Conservation (phyloP, 2,329 filamentous ascomycete genomes). For the Cytospora piceicola region DNA sequence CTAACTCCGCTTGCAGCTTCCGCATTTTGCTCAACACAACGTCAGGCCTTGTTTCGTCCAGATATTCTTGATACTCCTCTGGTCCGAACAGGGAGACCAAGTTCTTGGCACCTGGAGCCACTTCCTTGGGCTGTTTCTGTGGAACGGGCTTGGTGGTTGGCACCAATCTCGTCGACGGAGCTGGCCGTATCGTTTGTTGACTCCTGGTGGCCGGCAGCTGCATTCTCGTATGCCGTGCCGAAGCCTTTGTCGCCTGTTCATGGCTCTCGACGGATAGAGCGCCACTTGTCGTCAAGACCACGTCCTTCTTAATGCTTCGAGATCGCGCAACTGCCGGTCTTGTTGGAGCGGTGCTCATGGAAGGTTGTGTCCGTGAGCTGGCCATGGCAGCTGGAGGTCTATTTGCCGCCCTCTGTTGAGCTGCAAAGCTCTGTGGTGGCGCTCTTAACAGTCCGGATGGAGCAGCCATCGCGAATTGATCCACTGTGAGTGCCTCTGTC, state of each 20-base stretch:
- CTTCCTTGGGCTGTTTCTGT: conserved; percentile 24
- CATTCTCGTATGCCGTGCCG: conserved; percentile 29
- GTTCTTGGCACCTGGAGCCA: conserved; percentile 29
- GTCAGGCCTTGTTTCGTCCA: conserved; percentile 61
- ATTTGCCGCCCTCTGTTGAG: conserved; percentile 64
- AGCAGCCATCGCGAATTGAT: conserved; percentile 28
- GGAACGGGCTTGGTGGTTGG: conserved; percentile 11
- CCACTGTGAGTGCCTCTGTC: conserved; percentile 42
- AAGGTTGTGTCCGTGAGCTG: conserved; percentile 39
- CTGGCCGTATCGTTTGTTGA: conserved; percentile 18
- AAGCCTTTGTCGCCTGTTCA: conserved; percentile 36
- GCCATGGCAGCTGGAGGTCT: conserved; percentile 44
- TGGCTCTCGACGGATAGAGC: conserved; percentile 31
- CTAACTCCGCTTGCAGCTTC: conserved; percentile 62
- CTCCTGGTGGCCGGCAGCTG: conserved; percentile 29
- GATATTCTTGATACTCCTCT: conserved; percentile 52
- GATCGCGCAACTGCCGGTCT: conserved; percentile 36
- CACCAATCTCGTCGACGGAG: conserved; percentile 7
- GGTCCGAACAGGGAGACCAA: conserved; percentile 60
- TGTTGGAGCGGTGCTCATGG: conserved; percentile 39
- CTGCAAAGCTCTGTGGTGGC: conserved; percentile 67
- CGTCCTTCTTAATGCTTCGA: conserved; percentile 33
- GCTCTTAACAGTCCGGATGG: conserved; percentile 53
- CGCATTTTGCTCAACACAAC: conserved; percentile 59
- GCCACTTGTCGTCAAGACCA: conserved; percentile 30